A percentile compares a stretch with the other conserved stretches of the same genome.
These are phyloP conservation scores for Otatea glauca DNA, from an alignment of 176 grass and related monocot genomes.

Conservation along the genomic window DNA sequence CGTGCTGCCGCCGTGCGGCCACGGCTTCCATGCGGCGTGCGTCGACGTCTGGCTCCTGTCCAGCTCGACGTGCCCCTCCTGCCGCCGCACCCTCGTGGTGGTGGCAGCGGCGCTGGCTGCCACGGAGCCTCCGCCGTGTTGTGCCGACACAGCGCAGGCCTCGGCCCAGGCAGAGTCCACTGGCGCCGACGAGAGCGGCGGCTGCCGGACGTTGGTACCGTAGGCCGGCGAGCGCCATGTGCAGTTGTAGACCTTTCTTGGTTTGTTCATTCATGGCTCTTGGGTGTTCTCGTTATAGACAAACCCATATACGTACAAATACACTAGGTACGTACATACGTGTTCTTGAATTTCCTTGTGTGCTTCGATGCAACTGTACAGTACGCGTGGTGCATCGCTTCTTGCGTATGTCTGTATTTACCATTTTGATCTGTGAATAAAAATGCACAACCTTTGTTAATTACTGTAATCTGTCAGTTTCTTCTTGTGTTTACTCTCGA, in stretches of 20 bases:
- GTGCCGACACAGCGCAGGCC: slow-evolving; percentile 1
- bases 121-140: neutral
- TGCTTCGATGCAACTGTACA: slow-evolving; percentile 17
- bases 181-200: neutral
- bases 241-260: neutral
- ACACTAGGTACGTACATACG: neutral
- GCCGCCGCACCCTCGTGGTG: slow-evolving; percentile 66
- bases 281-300: neutral
- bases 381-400: neutral
- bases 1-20: slow-evolving; percentile 72
- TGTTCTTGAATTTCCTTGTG: neutral
- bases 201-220: slow-evolving; percentile 27
- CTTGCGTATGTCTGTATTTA: neutral
- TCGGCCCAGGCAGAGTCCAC: neutral
- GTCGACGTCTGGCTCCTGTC: slow-evolving; percentile 82
- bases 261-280: neutral
- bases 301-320: neutral
- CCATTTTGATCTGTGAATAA: neutral
- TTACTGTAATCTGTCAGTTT: neutral
- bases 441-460: neutral
- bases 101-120: neutral
- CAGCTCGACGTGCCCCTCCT: slow-evolving; percentile 85
- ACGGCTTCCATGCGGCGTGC: slow-evolving; percentile 83
- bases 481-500: neutral
- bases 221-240: neutral